These are phyloP conservation scores for Zancudomyces culisetae DNA, from an alignment of 371 early-diverging fungal genomes.

Conservation along the genomic window DNA sequence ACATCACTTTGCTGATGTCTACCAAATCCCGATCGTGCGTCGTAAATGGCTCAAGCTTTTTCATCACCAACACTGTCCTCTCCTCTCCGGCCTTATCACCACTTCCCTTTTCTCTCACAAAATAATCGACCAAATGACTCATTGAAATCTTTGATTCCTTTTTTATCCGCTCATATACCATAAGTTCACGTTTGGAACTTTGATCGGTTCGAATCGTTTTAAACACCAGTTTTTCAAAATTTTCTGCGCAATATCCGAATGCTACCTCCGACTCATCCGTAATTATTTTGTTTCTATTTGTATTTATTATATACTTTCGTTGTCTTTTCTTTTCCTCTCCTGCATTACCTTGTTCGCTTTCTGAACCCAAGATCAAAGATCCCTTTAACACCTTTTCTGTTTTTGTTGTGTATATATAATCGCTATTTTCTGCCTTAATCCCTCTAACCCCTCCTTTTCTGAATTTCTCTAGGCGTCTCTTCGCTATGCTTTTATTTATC, in stretches of 20 bases:
- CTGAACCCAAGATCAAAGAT: too few species aligned
- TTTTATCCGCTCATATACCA: constrained; percentile 15
- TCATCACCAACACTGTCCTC: constrained; percentile 34
- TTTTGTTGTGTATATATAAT: too few species aligned
- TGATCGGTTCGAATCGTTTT: constrained; percentile 32
- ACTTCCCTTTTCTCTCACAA: constrained; percentile 27
- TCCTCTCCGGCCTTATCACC: too few species aligned
- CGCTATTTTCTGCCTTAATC: too few species aligned
- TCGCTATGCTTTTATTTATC: too few species aligned
- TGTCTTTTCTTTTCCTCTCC: too few species aligned
- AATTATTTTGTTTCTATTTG: background rate
- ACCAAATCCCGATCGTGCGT: constrained; percentile 20
- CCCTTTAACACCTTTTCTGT: too few species aligned
- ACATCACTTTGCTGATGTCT: constrained; percentile 14
- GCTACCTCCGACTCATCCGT: constrained; percentile 19
- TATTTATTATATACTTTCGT: constrained; percentile 6
- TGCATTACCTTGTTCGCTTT: too few species aligned
- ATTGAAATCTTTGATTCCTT: constrained; percentile 24
- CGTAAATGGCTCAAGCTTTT: constrained; percentile 21
- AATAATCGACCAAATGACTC: constrained; percentile 32
- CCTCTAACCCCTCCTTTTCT: too few species aligned
- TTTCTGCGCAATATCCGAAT: constrained; percentile 33
- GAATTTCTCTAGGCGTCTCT: too few species aligned
- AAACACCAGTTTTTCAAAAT: constrained; percentile 34
- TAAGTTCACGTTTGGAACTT: constrained; percentile 31